Evolutionary conservation across 352 stramenopile species (phyloP).

Genomic region (Phytophthora chlamydospora): DNA sequence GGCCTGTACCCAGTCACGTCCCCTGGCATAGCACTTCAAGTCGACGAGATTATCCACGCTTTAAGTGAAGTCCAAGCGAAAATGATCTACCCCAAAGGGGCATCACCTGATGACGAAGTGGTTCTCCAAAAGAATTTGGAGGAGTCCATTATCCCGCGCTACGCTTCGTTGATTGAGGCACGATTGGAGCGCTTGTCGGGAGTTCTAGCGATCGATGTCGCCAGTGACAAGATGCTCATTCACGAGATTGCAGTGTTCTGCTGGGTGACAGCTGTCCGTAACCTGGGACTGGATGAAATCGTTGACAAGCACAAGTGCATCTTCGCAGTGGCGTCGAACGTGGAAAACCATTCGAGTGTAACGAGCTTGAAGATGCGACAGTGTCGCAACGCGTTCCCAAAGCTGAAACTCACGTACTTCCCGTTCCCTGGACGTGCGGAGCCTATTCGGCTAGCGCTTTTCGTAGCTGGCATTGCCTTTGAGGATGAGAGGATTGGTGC

Average conservation of each 20-base stretch:
- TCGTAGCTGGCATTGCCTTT: constrained; percentile 50
- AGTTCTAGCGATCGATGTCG: constrained; percentile 14
- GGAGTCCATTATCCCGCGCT: constrained; percentile 20
- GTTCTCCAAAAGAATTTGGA: constrained; percentile 21
- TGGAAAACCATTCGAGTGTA: constrained; percentile 30
- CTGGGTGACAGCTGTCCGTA: constrained; percentile 23
- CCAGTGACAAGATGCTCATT: constrained; percentile 15
- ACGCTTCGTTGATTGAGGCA: constrained; percentile 34
- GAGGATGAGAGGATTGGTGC: constrained; percentile 57
- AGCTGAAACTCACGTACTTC: constrained; percentile 68
- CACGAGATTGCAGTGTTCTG: constrained; percentile 43
- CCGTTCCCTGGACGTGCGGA: constrained; percentile 56
- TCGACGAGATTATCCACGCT: constrained; percentile 64
- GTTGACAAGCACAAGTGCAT: constrained; percentile 20
- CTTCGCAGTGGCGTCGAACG: constrained; percentile 23
- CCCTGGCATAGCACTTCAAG: constrained; percentile 36
- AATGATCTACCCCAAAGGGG: constrained; percentile 14
- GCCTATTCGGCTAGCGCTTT: constrained; percentile 54
- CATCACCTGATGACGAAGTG: constrained; percentile 4
- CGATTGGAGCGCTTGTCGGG: constrained; percentile 29
- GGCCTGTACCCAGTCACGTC: constrained; percentile 53
- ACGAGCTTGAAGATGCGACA: constrained; percentile 19
- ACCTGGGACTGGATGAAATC: constrained; percentile 16
- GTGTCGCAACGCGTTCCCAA: constrained; percentile 7
- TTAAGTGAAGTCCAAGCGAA: constrained; percentile 37